Evolutionary conservation across 306 rosid genomes (phyloP), one percentile per base, ranked within the genome.

Genomic region (Vicia faba): DNA sequence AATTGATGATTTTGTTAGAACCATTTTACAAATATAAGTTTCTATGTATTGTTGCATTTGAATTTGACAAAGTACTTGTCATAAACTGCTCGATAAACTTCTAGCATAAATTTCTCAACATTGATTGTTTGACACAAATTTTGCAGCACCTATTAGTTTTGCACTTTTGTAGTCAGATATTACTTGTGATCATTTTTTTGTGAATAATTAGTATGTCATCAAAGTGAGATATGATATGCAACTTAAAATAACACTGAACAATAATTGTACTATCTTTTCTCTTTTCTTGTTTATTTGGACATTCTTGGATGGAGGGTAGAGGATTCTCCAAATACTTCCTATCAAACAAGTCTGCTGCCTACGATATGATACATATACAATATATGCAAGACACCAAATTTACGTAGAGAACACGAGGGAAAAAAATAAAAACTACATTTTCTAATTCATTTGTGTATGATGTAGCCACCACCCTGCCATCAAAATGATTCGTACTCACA

Each of bases 301-400:
- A 51, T 26, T 72, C 61, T 40, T 33, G 45, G 50, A 7, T 38
- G 33, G 26, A 10, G 29, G 79, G 36, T 15, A 40, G 50, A 19
- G 69, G 50, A 23, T 6, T 44, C 29, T 65, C 69, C 75, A 72
- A 66, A 45, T 64, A 29, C 67, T 69, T 69, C 76, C 69, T 64
- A 59, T 45, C 33, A 63, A 68, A 74, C 9, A 64, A 69, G 51
- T 40, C 39, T 18, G 51, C 56, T 63, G 40, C 71, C 83, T 75
- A 56, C 12, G 39, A 70, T 77, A 84, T 66, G 64, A 70, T 80
- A 73, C 84, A 87, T 81, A 60, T 80, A 84, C 80, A 83, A 54
- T 33, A 75, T 67, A 48, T 74, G 74, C 41, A 45, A 72, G 70
- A 81, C 62, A 64, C 46, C 71, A 67, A 67, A 69, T 62, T 57